phyloP scores from a whole-genome alignment of 495 filamentous ascomycete genomes.

The Hypoxylon trugodes region DNA sequence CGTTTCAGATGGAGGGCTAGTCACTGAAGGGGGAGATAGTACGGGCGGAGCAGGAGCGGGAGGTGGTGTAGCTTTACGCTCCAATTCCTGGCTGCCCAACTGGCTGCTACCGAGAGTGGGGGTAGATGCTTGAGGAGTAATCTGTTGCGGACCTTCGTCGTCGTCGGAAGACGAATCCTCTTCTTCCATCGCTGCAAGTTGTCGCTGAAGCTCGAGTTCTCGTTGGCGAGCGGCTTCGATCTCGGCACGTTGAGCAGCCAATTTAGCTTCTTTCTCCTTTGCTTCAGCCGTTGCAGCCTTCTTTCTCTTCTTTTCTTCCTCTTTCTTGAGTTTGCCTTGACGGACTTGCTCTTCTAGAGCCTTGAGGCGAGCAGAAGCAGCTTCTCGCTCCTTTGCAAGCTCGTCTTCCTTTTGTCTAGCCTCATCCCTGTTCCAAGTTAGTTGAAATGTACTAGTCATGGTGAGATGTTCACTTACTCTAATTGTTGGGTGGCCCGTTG shows the following conservation, averaged over 20 bases:
- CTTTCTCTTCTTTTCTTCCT: conserved; percentile 90
- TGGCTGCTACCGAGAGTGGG: conserved; percentile 68
- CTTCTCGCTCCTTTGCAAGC: conserved; percentile 79
- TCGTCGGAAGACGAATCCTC: conserved; percentile 82
- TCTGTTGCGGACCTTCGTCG: conserved; percentile 82
- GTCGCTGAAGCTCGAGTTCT: conserved; percentile 84
- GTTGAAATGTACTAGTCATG: conserved; percentile 40
- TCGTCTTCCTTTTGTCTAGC: conserved; percentile 80
- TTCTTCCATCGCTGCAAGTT: conserved; percentile 83
- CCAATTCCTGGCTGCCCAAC: conserved; percentile 60
- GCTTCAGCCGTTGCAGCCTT: conserved; percentile 87
- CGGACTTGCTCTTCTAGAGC: conserved; percentile 93
- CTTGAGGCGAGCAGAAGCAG: conserved; percentile 80
- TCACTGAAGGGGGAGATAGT: conserved; percentile 47
- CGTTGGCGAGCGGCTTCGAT: conserved; percentile 89
- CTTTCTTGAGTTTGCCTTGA: conserved; percentile 94
- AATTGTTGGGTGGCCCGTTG: conserved; percentile 75
- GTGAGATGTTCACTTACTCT: conserved; percentile 71
- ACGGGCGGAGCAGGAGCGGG: conserved; percentile 56
- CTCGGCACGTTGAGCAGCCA: conserved; percentile 88
- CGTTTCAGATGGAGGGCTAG: conserved; percentile 57
- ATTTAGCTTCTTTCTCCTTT: conserved; percentile 85
- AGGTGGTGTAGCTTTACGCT: conserved; percentile 59
- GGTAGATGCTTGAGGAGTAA: conserved; percentile 83
- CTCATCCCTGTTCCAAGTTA: conserved; percentile 68